Evolutionary conservation across 768 basidiomycete species (phyloP).

Genomic region (Podaxis sp.): DNA sequence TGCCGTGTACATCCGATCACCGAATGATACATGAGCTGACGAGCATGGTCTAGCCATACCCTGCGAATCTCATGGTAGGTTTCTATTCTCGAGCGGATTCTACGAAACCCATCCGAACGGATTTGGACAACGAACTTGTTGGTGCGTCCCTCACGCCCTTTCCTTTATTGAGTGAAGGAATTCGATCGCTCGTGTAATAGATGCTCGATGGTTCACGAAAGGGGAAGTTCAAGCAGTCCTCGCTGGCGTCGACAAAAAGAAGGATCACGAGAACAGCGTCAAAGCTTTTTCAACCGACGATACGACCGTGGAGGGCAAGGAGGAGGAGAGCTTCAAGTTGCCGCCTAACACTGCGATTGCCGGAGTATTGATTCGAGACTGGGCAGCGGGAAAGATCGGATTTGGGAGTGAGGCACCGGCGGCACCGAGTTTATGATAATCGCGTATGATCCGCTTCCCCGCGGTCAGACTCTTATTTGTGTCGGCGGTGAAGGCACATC

Average conservation of each 20-base stretch:
- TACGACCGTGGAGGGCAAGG: slow-evolving; percentile 22
- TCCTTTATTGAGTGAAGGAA: not conserved
- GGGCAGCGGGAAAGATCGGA: slow-evolving; percentile 63
- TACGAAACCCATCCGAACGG: slow-evolving; percentile 70
- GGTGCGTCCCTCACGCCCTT: slow-evolving; percentile 45
- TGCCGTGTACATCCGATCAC: slow-evolving; percentile 19
- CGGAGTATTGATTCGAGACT: slow-evolving; percentile 81
- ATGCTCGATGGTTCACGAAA: slow-evolving; percentile 87
- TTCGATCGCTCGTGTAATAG: slow-evolving; percentile 38
- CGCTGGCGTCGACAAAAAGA: slow-evolving; percentile 39
- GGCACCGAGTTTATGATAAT: slow-evolving; percentile 4
- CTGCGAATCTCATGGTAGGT: slow-evolving; percentile 88
- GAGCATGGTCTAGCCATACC: slow-evolving; percentile 66
- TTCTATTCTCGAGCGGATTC: slow-evolving; percentile 81
- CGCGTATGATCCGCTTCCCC: too few relatives aligned
- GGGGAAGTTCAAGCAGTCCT: slow-evolving; percentile 69
- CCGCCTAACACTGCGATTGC: slow-evolving; percentile 79
- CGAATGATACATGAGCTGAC: not conserved
- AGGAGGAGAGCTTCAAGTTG: slow-evolving; percentile 58
- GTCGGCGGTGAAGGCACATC: too few relatives aligned
- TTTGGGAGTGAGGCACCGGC: slow-evolving; percentile 22
- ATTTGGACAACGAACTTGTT: slow-evolving; percentile 95
- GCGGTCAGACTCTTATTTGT: too few relatives aligned
- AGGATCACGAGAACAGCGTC: not conserved
- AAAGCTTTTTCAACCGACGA: slow-evolving; percentile 33